Percentiles rank a stretch among this genome's conserved stretches.
phyloP scores from a whole-genome alignment of 805 yeast genomes.

The Cyberlindnera mississippiensis region DNA sequence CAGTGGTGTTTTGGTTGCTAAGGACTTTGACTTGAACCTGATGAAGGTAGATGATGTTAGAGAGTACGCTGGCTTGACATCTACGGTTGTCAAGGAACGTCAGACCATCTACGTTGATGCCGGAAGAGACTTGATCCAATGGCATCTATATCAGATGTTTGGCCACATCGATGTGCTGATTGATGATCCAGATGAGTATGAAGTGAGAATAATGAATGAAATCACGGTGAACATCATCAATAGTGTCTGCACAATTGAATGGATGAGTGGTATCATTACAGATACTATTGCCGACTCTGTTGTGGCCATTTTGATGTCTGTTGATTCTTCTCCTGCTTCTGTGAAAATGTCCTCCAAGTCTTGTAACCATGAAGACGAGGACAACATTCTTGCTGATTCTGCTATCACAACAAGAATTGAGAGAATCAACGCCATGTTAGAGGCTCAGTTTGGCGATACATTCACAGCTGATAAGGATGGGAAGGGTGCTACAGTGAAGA shows the following conservation, averaged over 20 bases:
- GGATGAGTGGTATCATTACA: constrained; percentile 86
- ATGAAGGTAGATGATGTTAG: constrained; percentile 83
- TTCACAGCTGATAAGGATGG: constrained; percentile 41
- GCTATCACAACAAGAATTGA: constrained; percentile 38
- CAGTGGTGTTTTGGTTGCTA: constrained; percentile 86
- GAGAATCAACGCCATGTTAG: constrained; percentile 58
- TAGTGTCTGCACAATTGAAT: constrained; percentile 64
- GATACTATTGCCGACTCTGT: constrained; percentile 95
- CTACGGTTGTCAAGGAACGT: constrained; percentile 78
- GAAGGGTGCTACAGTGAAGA: constrained; percentile 53
- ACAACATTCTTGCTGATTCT: constrained; percentile 31
- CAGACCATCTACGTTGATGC: constrained; percentile 79
- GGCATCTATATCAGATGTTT: constrained; percentile 96
- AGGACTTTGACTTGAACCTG: constrained; percentile 81
- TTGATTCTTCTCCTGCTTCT: constrained; percentile 93
- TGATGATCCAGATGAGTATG: constrained; percentile 49
- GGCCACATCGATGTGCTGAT: constrained; percentile 67
- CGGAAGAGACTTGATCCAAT: constrained; percentile 70
- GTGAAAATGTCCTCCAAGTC: constrained; percentile 74
- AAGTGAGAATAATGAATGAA: constrained; percentile 60
- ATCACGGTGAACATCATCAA: constrained; percentile 47
- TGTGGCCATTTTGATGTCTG: constrained; percentile 83
- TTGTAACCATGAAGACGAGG: constrained; percentile 41
- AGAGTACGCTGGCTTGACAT: constrained; percentile 81
- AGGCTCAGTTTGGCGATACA: constrained; percentile 86